Evolutionary conservation across 2,329 filamentous ascomycete species (phyloP), one percentile per base, ranked within the genome.

Genomic region (Aaosphaeria pasadenensis): DNA sequence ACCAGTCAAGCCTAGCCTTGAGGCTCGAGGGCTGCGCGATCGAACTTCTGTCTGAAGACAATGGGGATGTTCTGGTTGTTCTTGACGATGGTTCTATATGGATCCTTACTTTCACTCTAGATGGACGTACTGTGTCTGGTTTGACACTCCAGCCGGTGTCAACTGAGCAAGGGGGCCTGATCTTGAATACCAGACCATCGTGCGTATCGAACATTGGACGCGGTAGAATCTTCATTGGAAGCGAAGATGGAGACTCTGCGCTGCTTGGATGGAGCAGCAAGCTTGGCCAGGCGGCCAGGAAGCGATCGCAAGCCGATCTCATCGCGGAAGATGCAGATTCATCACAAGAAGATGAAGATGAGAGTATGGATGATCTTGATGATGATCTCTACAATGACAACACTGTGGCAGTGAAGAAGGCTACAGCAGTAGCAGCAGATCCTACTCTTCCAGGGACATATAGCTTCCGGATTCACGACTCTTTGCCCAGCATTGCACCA

Each of bases 81-180:
- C 78, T 95, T 29, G 83, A 83, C 47, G 84, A 87, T 57, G 94
- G 94, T 0, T 80, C 81, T 17, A 76, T 96, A 42, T 84, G 84
- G 7, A 79, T 94, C 24, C 71, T 97, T 9, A 86, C 82, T 11
- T 96, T 99, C 73, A 85, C 84, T 46, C 82, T 96, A 51, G 91
- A 96, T 65, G 94, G 95, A 11, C 83, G 94, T 46, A 95, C 89
- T 2, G 90, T 99, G 2, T 95, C 91, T 29, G 91, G 90, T 1
- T 77, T 99, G 51, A 83, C 80, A n/a, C 73, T 99, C 45, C 84
- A 82, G 53, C 71, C 82, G 36, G 76, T 96, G 5, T 64, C 81
- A 4, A 60, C 73, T 36, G 83, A 88, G 46, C 77, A 80, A 28
- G 87, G 88, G 7, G 86, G 87, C 6, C 66, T 72, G 30, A 52